Conservation (phyloP, 352 stramenopile genomes). For the Globisporangium ultimum region DNA sequence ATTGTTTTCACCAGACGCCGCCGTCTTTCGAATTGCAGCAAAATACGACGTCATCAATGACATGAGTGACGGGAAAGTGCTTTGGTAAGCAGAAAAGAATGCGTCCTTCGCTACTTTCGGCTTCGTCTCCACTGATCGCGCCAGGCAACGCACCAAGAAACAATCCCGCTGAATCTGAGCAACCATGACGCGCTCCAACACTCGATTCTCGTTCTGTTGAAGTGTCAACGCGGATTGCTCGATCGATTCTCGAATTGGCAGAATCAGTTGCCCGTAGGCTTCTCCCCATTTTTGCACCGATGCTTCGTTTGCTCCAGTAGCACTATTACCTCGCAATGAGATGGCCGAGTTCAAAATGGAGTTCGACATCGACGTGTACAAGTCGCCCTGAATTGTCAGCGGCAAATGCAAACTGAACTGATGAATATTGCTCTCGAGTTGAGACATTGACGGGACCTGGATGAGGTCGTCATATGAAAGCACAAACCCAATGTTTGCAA, state of each 20-base stretch:
- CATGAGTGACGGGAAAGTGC: constrained; percentile 53
- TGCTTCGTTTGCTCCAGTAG: constrained; percentile 22
- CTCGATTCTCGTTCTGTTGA: constrained; percentile 69
- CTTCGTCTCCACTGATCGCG: constrained; percentile 67
- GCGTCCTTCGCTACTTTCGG: constrained; percentile 73
- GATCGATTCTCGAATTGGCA: constrained; percentile 70
- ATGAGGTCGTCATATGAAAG: constrained; percentile 69
- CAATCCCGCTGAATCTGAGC: constrained; percentile 66
- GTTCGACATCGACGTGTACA: constrained; percentile 81
- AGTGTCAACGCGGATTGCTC: constrained; percentile 61
- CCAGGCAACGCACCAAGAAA: constrained; percentile 64
- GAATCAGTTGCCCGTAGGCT: constrained; percentile 52
- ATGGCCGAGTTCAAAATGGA: constrained; percentile 76
- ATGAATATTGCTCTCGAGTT: constrained; percentile 69
- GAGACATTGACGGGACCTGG: constrained; percentile 60
- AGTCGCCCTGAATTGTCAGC: constrained; percentile 63
- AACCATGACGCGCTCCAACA: constrained; percentile 63
- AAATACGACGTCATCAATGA: constrained; percentile 71
- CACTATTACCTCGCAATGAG: constrained; percentile 30
- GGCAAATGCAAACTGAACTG: constrained; percentile 70
- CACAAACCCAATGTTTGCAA: constrained; percentile 60
- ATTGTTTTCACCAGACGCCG: constrained; percentile 14
- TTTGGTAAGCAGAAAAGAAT: constrained; percentile 65
- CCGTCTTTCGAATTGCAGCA: constrained; percentile 52
- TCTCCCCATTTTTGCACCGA: constrained; percentile 45